Percentiles rank a stretch among this genome's conserved stretches.
Evolutionary conservation across 2,329 filamentous ascomycete species (phyloP).

Genomic region (Neospermospora avenae): DNA sequence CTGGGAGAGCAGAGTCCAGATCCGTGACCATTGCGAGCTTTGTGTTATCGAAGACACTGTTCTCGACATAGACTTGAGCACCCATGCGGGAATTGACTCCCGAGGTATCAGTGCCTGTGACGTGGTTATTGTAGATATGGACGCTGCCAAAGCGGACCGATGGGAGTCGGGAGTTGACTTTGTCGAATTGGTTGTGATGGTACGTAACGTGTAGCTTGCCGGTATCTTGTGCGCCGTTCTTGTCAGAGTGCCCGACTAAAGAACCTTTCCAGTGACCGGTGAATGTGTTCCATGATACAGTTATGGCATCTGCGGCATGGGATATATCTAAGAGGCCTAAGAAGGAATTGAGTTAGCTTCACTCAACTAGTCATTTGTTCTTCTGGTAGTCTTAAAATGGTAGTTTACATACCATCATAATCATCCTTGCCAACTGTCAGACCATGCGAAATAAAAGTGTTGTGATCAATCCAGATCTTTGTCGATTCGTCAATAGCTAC

Average conservation of each 20-base stretch:
- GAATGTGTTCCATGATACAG: slow-evolving; percentile 13
- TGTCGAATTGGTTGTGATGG: slow-evolving; percentile 10
- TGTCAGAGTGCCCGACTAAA: slow-evolving; percentile 11
- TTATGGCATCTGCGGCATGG: slow-evolving; percentile 5
- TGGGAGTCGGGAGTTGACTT: slow-evolving; percentile 11
- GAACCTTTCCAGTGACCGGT: slow-evolving; percentile 9
- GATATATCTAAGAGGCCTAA: slow-evolving; percentile 8
- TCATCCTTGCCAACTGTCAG: slow-evolving; percentile 12
- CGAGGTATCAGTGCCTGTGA: background rate
- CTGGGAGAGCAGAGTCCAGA: background rate
- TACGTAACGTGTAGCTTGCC: slow-evolving; percentile 12
- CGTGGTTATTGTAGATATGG: slow-evolving; percentile 7
- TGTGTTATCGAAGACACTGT: slow-evolving; percentile 3
- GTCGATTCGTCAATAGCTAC: slow-evolving; percentile 41
- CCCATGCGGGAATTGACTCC: slow-evolving; percentile 12
- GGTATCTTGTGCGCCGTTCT: slow-evolving; percentile 8
- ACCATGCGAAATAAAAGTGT: slow-evolving; percentile 26
- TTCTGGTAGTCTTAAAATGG: background rate
- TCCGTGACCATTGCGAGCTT: slow-evolving; percentile 8
- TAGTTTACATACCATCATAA: slow-evolving; percentile 1
- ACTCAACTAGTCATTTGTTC: background rate
- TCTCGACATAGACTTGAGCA: slow-evolving; percentile 10
- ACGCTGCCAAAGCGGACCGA: slow-evolving; percentile 11
- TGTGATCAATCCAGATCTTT: slow-evolving; percentile 38
- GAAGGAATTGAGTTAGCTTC: background rate